Evolutionary conservation across 768 basidiomycete species (phyloP).

Genomic region (Pleurotus pulmonarius): DNA sequence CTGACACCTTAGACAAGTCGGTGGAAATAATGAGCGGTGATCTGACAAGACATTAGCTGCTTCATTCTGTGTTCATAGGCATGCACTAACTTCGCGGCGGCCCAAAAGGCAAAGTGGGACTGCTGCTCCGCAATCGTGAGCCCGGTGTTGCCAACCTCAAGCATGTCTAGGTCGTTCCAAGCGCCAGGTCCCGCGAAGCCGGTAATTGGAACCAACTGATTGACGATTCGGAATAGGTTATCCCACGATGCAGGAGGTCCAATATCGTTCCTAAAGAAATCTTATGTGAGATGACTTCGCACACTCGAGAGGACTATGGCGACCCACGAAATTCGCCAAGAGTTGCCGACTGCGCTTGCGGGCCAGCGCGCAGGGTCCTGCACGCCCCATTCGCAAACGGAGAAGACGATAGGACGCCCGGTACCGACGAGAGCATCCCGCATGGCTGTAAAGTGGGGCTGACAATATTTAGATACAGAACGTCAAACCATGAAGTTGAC

Average conservation of each 20-base stretch:
- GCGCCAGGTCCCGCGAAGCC: constrained; percentile 42
- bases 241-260: constrained; percentile 45
- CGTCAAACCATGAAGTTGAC: not conserved
- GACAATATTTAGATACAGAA: not conserved
- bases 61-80: not conserved
- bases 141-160: constrained; percentile 48
- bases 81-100: constrained; percentile 37
- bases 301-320: not conserved
- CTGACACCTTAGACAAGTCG: constrained; percentile 30
- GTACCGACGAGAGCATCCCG: constrained; percentile 40
- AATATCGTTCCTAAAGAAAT: constrained; percentile 35
- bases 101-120: constrained; percentile 52
- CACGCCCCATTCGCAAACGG: constrained; percentile 49
- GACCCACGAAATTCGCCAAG: constrained; percentile 47
- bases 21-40: constrained; percentile 44
- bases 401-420: constrained; percentile 44
- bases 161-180: constrained; percentile 49
- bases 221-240: constrained; percentile 46
- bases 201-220: constrained; percentile 48
- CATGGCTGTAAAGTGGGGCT: constrained; percentile 44
- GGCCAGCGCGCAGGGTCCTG: constrained; percentile 54
- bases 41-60: constrained; percentile 13
- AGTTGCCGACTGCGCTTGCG: constrained; percentile 41
- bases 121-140: constrained; percentile 39
- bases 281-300: not conserved